These are phyloP conservation scores for Iberis pinnata DNA, from an alignment of 345 rosid genomes.

Conservation along the genomic window DNA sequence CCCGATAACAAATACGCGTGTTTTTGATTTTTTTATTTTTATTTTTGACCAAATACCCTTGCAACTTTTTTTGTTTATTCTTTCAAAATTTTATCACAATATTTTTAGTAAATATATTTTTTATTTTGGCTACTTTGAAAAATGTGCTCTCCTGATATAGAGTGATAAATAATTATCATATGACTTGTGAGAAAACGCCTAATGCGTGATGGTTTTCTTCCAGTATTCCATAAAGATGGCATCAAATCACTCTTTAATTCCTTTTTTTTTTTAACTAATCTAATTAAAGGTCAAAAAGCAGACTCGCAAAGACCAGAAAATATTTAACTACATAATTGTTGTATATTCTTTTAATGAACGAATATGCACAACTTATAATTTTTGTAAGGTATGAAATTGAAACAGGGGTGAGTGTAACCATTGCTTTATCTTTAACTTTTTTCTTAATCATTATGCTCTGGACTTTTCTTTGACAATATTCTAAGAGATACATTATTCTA, in stretches of 20 bases:
- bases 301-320: conserved; percentile 5
- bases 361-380: conserved; percentile 1
- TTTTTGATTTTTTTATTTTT: no score
- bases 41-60: no score
- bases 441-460: not conserved
- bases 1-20: no score
- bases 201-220: conserved; percentile 8
- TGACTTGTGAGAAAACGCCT: conserved; percentile 1
- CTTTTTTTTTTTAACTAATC: not conserved
- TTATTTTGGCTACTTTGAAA: no score
- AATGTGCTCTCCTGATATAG: no score
- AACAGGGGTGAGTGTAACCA: not conserved
- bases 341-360: not conserved
- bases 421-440: conserved; percentile 4
- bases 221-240: conserved; percentile 14
- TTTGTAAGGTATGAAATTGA: not conserved
- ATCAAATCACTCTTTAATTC: not conserved
- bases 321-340: not conserved
- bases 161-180: no score
- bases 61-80: no score
- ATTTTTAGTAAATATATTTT: no score
- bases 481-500: not conserved
- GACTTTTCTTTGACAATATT: conserved; percentile 1
- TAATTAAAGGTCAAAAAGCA: conserved; percentile 1
- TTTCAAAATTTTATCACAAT: no score